Evolutionary conservation across 2,329 filamentous ascomycete species (phyloP).

Genomic region (Microdochium trichocladiopsis): DNA sequence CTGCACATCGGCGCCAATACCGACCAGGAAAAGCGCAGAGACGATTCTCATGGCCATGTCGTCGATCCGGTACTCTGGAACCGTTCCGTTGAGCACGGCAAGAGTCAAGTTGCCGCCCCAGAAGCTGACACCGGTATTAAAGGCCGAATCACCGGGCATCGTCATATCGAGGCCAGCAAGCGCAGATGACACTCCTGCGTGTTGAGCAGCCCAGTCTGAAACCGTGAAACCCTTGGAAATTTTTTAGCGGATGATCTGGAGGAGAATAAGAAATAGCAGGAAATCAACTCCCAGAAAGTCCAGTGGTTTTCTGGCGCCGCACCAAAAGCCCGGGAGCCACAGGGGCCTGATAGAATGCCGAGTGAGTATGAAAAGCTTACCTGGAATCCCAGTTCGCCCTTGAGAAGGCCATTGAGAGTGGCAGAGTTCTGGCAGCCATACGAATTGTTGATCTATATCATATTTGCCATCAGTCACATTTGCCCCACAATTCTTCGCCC

Average conservation of each 20-base stretch:
- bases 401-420: constrained; percentile 67
- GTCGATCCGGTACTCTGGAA: constrained; percentile 81
- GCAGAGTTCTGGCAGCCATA: constrained; percentile 76
- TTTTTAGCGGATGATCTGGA: neutral
- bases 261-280: too few relatives aligned
- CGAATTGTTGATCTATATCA: constrained; percentile 58
- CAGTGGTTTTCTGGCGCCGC: too few relatives aligned
- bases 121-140: constrained; percentile 65
- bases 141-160: constrained; percentile 80
- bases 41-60: constrained; percentile 87
- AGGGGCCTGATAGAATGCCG: too few relatives aligned
- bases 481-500: neutral
- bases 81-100: constrained; percentile 80
- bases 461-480: neutral
- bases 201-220: constrained; percentile 75
- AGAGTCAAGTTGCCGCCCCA: constrained; percentile 87
- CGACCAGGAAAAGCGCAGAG: constrained; percentile 62
- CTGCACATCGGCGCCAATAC: constrained; percentile 38
- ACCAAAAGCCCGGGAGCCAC: too few relatives aligned
- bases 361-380: neutral
- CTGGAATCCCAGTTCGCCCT: constrained; percentile 74
- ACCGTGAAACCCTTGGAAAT: constrained; percentile 56
- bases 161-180: constrained; percentile 75
- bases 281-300: too few relatives aligned
- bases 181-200: constrained; percentile 59